Conservation (phyloP, 345 rosid genomes). For the Crucihimalaya himalaica region DNA sequence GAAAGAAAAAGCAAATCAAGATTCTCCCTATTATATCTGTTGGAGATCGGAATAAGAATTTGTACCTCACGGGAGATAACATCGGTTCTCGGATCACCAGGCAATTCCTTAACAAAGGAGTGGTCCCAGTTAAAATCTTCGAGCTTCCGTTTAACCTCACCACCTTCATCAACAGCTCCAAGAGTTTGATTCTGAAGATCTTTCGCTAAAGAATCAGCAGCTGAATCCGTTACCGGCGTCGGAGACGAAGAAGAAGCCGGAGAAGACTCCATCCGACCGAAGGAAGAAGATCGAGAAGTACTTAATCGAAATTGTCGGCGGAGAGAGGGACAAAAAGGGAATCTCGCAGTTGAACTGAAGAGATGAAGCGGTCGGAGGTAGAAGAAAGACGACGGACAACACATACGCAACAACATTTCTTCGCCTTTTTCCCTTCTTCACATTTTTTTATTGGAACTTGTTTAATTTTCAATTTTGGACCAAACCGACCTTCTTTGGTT, state of each 20-base stretch:
- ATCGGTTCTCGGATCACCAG: constrained; percentile 78
- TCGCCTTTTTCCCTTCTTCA: neutral
- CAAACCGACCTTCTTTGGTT: constrained; percentile 31
- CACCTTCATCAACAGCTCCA: constrained; percentile 33
- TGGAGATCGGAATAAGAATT: neutral
- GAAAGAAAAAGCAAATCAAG: neutral
- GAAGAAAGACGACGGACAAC: constrained; percentile 45
- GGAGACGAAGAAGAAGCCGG: constrained; percentile 41
- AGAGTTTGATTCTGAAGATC: constrained; percentile 72
- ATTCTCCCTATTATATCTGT: neutral
- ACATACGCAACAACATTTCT: constrained; percentile 44
- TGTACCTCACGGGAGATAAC: constrained; percentile 78
- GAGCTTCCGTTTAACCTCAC: constrained; percentile 43
- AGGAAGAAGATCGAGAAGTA: constrained; percentile 35
- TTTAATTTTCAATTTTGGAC: constrained; percentile 24
- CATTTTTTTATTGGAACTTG: constrained; percentile 22
- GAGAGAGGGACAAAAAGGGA: constrained; percentile 36
- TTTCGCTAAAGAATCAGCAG: constrained; percentile 66
- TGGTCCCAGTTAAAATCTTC: constrained; percentile 91
- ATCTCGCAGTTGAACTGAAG: constrained; percentile 30
- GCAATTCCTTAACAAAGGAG: constrained; percentile 81
- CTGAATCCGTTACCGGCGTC: constrained; percentile 43
- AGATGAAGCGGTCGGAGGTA: constrained; percentile 48
- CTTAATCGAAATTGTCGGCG: constrained; percentile 33
- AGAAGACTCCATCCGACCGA: constrained; percentile 39